A percentile compares a stretch with the other conserved stretches of the same genome.
Evolutionary conservation across 1,284 basidiomycete genomes (phyloP).

Genomic region (Ganoderma resinaceum): DNA sequence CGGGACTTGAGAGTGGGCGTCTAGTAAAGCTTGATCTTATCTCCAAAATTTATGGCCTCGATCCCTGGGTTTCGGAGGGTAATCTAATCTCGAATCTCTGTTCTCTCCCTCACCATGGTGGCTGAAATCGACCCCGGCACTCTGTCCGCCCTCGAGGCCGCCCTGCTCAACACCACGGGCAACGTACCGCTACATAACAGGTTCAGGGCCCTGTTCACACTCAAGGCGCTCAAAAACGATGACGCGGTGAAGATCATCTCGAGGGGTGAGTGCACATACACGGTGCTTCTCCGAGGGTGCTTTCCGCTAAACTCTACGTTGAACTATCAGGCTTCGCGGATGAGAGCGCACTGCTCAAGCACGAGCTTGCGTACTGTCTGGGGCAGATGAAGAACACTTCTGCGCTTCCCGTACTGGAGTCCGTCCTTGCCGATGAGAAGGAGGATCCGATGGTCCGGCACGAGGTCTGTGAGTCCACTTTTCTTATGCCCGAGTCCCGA

Average conservation of each 20-base stretch:
- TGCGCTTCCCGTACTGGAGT: conserved; percentile 84
- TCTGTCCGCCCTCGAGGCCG: conserved; percentile 61
- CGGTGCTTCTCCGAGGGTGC: background rate
- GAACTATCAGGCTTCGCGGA: conserved; percentile 77
- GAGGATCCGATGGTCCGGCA: conserved; percentile 99
- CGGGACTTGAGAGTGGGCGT: background rate
- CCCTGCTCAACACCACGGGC: conserved; percentile 80
- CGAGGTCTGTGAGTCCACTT: conserved; percentile 64
- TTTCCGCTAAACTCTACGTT: background rate
- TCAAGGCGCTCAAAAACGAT: conserved; percentile 87
- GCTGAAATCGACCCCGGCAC: conserved; percentile 38
- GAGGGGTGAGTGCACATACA: conserved; percentile 59
- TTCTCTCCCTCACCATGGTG: conserved; percentile 35
- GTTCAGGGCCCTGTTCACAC: conserved; percentile 93
- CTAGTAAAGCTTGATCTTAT: conserved; percentile 29
- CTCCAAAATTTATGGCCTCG: conserved; percentile 32
- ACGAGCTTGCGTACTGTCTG: conserved; percentile 97
- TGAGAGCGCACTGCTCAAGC: conserved; percentile 91
- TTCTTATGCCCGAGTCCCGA: background rate
- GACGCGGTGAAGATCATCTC: conserved; percentile 87
- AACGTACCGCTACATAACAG: conserved; percentile 85
- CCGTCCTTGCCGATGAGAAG: conserved; percentile 70
- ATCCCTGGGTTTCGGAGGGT: conserved; percentile 5
- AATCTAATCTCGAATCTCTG: conserved; percentile 38
- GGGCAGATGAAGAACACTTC: conserved; percentile 85